A percentile compares a stretch with the other conserved stretches of the same genome.
These are phyloP conservation scores for Magnaporthiopsis rhizophila DNA, from an alignment of 2,329 filamentous ascomycete species.

Conservation along the genomic window DNA sequence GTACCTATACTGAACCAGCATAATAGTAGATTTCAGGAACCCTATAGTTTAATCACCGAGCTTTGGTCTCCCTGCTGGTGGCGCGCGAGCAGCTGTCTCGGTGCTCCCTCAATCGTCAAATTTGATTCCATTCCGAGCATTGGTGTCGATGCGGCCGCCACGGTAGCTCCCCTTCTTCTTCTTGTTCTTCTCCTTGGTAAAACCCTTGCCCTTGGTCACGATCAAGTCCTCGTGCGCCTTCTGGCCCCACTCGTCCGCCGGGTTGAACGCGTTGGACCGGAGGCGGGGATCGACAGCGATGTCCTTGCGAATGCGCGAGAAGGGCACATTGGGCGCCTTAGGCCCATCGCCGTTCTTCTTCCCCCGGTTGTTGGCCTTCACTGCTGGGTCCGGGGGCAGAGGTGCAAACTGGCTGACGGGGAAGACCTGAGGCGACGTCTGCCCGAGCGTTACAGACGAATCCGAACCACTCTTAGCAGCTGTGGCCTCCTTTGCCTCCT, in stretches of 20 bases:
- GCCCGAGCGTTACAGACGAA: constrained; percentile 40
- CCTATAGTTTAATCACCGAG: too few species aligned
- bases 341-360: constrained; percentile 32
- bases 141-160: constrained; percentile 79
- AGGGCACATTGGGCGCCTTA: constrained; percentile 58
- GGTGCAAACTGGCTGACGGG: constrained; percentile 34
- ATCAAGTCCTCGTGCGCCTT: constrained; percentile 82
- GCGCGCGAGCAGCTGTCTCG: not conserved
- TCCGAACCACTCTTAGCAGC: constrained; percentile 25
- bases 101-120: constrained; percentile 65
- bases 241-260: constrained; percentile 78
- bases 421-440: constrained; percentile 41
- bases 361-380: constrained; percentile 30
- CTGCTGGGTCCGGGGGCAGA: constrained; percentile 42
- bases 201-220: constrained; percentile 89
- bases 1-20: too few species aligned
- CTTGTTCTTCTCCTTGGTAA: constrained; percentile 99
- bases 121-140: constrained; percentile 78
- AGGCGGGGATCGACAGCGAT: constrained; percentile 61
- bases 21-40: too few species aligned
- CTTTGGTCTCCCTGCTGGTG: too few species aligned
- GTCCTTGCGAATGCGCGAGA: constrained; percentile 67
- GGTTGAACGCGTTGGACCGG: constrained; percentile 64
- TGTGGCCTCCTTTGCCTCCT: constrained; percentile 15
- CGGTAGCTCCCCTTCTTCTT: constrained; percentile 83